These are phyloP conservation scores for Pogostemon cablin DNA, from an alignment of 257 asterid genomes.

Conservation along the genomic window DNA sequence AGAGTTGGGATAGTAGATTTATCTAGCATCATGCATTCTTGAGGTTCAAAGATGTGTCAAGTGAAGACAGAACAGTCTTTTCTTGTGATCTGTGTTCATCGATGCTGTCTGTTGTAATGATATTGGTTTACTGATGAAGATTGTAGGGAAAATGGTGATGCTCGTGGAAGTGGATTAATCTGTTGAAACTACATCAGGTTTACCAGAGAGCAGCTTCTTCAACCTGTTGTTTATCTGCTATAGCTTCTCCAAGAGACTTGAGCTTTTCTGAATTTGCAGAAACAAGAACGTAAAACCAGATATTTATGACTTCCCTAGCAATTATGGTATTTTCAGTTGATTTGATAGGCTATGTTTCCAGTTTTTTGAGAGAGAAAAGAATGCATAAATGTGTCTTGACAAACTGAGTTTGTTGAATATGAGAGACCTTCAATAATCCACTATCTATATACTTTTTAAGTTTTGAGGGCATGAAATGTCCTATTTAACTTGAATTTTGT, in stretches of 20 bases:
- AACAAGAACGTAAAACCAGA: conserved; percentile 15
- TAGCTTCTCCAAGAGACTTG: conserved; percentile 16
- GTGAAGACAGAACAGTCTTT: not conserved
- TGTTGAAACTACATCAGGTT: conserved; percentile 43
- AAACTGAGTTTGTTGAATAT: conserved; percentile 31
- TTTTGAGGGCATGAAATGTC: no score
- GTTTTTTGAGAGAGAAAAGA: conserved; percentile 30
- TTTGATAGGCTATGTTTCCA: conserved; percentile 22
- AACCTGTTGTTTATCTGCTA: conserved; percentile 8
- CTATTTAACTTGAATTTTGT: no score
- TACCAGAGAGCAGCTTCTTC: conserved; percentile 25
- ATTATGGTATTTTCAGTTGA: conserved; percentile 11
- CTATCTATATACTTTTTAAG: not conserved
- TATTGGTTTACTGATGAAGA: conserved; percentile 31
- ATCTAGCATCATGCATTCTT: no score
- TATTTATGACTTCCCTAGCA: conserved; percentile 7
- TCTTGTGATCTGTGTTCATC: not conserved
- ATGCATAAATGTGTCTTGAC: conserved; percentile 38
- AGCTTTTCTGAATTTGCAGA: conserved; percentile 24
- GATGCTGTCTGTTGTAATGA: not conserved
- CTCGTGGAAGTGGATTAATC: conserved; percentile 29
- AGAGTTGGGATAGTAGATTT: no score
- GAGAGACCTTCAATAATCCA: conserved; percentile 25
- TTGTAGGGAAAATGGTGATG: conserved; percentile 31
- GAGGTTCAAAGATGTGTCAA: not conserved